Evolutionary conservation across 352 stramenopile genomes (phyloP), one percentile per base, ranked within the genome.

Genomic region (Globisporangium uncinulatum): DNA sequence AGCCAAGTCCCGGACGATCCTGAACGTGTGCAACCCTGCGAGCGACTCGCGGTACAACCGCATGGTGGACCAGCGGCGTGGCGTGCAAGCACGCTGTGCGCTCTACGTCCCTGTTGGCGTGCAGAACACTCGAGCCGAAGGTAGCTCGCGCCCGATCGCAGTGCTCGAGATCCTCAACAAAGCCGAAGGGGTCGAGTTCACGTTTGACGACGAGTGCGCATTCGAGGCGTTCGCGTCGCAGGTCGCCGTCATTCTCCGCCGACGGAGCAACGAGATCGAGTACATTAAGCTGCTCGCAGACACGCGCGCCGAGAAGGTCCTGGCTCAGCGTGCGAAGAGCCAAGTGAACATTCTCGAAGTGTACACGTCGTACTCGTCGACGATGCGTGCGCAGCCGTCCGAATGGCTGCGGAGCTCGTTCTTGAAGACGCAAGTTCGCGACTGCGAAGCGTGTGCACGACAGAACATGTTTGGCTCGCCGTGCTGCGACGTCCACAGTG

Each of bases 161-260:
- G 88, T 97, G 51, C 62, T 97, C 37, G 83, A 96, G 66, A 91
- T 92, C 36, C 72, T 95, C n/a, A 96, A 96, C 71, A 92, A 93
- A 20, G 69, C 87, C 24, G 75, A 79, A 15, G 71, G 71, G 14
- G 61, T 75, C 21, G 80, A 78, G 17, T 94, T 92, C 62, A 88
- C 80, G 7, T 81, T 91, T 39, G 80, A 92, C 43, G 88, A 97
- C 48, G 86, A 96, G 52, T 89, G 78, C 47, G 84, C 85, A 0
- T 89, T 97, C 57, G 73, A 94, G 69, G 83, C 77, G 4, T 95
- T 96, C 54, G 84, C 83, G 8, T 83, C 78, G 49, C 81, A 95
- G 63, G 87, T 95, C 32, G 87, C 88, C 3, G 79, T 94, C 13
- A 91, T 96, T 31, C 54, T 97, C 34, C 77, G 83, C 13, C 78